phyloP scores from a whole-genome alignment of 345 rosid species.

The Cardamine resedifolia region DNA sequence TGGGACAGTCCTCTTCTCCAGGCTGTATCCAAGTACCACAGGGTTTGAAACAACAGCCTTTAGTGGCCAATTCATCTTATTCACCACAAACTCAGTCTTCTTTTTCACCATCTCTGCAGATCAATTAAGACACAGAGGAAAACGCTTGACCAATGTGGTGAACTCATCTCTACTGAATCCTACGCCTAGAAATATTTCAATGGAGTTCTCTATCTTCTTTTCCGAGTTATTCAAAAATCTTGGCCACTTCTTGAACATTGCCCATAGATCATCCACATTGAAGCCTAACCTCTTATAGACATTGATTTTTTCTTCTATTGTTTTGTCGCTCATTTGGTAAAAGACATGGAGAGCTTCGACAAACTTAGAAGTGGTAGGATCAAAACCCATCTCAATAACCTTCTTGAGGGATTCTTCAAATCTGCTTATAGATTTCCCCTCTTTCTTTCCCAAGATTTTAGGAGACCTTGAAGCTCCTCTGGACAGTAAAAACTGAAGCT shows the following conservation, averaged over 20 bases:
- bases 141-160: background rate
- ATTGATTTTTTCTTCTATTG: no score
- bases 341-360: no score
- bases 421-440: background rate
- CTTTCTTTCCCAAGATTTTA: conserved; percentile 12
- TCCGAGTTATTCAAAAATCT: conserved; percentile 11
- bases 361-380: no score
- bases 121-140: background rate
- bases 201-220: conserved; percentile 13
- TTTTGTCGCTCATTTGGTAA: no score
- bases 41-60: no score
- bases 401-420: conserved; percentile 23
- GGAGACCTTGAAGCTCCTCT: conserved; percentile 37
- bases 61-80: no score
- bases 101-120: background rate
- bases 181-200: conserved; percentile 32
- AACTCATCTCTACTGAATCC: conserved; percentile 33
- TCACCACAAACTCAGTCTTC: no score
- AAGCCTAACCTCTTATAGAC: conserved; percentile 32
- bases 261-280: conserved; percentile 9
- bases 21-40: no score
- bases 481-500: conserved; percentile 33
- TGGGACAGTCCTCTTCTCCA: no score
- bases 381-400: background rate
- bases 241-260: conserved; percentile 34